Evolutionary conservation across 139 green algal genomes (phyloP), one percentile per base, ranked within the genome.

Genomic region (Chloropicon primus): DNA sequence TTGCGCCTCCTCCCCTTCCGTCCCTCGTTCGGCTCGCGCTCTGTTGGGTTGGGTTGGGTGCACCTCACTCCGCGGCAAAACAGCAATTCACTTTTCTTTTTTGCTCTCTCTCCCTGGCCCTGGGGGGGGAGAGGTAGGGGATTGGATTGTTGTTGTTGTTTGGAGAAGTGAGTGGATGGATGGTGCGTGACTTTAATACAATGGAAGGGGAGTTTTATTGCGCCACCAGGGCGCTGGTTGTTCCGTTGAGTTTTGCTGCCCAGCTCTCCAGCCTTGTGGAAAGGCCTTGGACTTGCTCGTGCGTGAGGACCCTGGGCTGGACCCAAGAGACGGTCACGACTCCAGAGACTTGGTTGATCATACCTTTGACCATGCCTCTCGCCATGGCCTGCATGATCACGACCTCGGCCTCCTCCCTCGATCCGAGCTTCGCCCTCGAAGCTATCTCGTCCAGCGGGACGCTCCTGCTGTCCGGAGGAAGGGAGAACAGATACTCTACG

Each of bases 371-470:
- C 24, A 98, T 85, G 77, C 94, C 86, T 84, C 94, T 83, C 21
- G 90, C 84, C 88, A 72, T 21, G 21, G 77, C 85, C 91, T 97
- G 97, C 94, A 99, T 99, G 22, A 99, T 86, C 74, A 99, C 87
- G 80, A 96, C 95, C 87, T 99, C 96, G 2, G 97, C 94, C 2
- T 93, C 94, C 71, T 98, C 96, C 1, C 83, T 1, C n/a, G 81
- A 62, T 5, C 41, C 78, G 73, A 99, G 88, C 87, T 96, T 96
- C 62, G 95, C 96, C 54, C 86, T 82, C 29, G 80, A 77, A 22
- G 87, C 91, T 27, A 97, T 92, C 74, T 79, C 78, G 0, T 72
- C 53, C 27, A 97, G 81, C 0, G 87, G 72, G 25, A 99, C 91
- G 73, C 77, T 83, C 24, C 94, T 85, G 24, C 93, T 71, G 27